phyloP scores from a whole-genome alignment of 495 filamentous ascomycete genomes.

The Aspergillus sclerotioniger region DNA sequence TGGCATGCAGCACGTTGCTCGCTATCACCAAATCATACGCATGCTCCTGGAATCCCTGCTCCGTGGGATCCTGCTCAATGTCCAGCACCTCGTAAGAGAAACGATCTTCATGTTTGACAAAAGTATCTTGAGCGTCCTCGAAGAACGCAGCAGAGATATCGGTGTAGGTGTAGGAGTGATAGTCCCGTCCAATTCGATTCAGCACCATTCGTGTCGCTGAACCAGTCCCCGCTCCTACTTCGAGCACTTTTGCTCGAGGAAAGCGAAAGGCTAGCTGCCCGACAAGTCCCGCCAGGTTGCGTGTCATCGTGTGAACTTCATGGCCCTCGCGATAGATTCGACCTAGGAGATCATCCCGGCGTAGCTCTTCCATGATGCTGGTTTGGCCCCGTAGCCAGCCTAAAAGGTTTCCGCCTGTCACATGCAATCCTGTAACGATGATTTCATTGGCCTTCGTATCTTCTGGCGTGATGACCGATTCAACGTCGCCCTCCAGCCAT shows the following conservation, averaged over 20 bases:
- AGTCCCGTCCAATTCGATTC: not conserved
- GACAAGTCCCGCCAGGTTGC: not conserved
- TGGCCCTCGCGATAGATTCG: not conserved
- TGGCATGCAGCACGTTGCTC: slow-evolving; percentile 20
- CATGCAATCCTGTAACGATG: not conserved
- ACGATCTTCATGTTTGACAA: slow-evolving; percentile 5
- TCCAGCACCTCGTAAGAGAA: slow-evolving; percentile 35
- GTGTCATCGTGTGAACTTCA: not conserved
- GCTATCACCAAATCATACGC: slow-evolving; percentile 25
- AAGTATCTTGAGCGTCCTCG: slow-evolving; percentile 22
- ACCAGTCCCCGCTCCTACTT: slow-evolving; percentile 35
- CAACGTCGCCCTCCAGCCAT: not conserved
- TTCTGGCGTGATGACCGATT: not conserved
- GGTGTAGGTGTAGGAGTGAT: slow-evolving; percentile 41
- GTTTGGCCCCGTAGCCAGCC: not conserved
- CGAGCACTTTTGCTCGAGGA: slow-evolving; percentile 19
- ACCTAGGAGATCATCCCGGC: slow-evolving; percentile 17
- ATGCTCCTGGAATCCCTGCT: slow-evolving; percentile 17
- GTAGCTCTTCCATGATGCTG: slow-evolving; percentile 4
- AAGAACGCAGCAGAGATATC: slow-evolving; percentile 45
- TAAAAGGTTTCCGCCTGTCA: not conserved
- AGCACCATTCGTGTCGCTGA: slow-evolving; percentile 35
- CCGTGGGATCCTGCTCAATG: slow-evolving; percentile 3
- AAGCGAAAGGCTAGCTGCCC: slow-evolving; percentile 26
- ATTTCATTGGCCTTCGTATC: not conserved